These are phyloP conservation scores for Nitzschia sp. DNA, from an alignment of 108 stramenopile genomes.

Conservation along the genomic window DNA sequence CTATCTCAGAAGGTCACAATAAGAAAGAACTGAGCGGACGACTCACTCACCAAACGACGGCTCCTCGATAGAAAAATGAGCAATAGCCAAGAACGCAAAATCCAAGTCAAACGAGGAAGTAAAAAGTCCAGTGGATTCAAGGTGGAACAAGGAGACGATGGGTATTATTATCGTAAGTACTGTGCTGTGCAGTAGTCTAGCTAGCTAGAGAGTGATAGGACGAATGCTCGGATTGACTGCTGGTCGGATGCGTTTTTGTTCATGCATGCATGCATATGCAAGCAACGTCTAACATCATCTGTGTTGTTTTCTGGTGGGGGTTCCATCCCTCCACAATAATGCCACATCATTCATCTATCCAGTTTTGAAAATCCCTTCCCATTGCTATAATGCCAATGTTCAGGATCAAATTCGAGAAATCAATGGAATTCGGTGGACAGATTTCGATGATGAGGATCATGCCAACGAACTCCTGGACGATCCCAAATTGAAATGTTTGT, in stretches of 20 bases:
- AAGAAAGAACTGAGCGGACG: too few species aligned
- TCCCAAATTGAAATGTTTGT: background rate
- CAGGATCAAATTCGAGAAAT: conserved; percentile 13
- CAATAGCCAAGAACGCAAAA: background rate
- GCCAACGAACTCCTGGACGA: conserved; percentile 13
- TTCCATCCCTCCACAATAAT: too few species aligned
- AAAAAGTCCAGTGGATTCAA: conserved; percentile 6
- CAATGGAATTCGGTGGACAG: conserved; percentile 18
- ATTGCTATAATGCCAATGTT: background rate
- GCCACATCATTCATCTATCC: too few species aligned
- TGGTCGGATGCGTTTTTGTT: too few species aligned
- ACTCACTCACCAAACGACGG: too few species aligned
- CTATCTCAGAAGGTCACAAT: too few species aligned
- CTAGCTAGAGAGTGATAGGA: too few species aligned
- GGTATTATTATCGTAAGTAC: conserved; percentile 18
- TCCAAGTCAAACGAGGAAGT: background rate
- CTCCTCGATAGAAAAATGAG: too few species aligned
- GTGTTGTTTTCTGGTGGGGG: background rate
- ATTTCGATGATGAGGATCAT: conserved; percentile 12
- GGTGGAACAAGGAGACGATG: conserved; percentile 19
- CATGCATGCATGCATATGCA: too few species aligned
- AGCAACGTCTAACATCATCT: too few species aligned
- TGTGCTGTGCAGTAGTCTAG: too few species aligned
- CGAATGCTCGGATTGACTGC: too few species aligned
- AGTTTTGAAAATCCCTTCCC: background rate